These are phyloP conservation scores for Geotrichum macrosporum DNA, from an alignment of 1,139 yeast genomes.

Conservation along the genomic window DNA sequence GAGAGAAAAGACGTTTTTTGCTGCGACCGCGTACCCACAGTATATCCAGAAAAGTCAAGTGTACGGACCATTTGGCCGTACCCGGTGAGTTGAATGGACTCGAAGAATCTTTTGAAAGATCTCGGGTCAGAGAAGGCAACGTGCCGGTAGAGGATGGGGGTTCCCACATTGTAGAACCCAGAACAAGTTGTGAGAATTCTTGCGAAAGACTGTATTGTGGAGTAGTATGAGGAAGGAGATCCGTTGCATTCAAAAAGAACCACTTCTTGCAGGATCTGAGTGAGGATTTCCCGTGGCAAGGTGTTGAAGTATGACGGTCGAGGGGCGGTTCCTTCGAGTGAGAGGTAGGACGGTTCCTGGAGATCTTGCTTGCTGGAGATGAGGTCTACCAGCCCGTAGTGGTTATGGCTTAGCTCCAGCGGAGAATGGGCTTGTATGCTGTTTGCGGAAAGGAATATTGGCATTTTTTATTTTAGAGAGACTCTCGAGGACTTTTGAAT, in stretches of 20 bases:
- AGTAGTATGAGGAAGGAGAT: slow-evolving; percentile 24
- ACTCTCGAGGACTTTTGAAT: too few species aligned
- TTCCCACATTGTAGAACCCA: slow-evolving; percentile 38
- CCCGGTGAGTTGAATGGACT: slow-evolving; percentile 49
- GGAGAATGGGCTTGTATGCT: background rate
- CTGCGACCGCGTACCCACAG: slow-evolving; percentile 90
- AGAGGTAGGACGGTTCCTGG: background rate
- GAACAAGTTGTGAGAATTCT: slow-evolving; percentile 35
- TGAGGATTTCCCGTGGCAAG: slow-evolving; percentile 36
- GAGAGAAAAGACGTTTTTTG: slow-evolving; percentile 88
- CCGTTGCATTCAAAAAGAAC: slow-evolving; percentile 25
- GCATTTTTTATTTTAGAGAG: background rate
- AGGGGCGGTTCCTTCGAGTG: slow-evolving; percentile 2
- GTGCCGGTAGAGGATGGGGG: slow-evolving; percentile 53
- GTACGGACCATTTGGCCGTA: slow-evolving; percentile 68
- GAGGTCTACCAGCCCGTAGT: slow-evolving; percentile 2
- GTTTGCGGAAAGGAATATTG: background rate
- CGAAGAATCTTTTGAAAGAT: slow-evolving; percentile 67
- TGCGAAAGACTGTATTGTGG: slow-evolving; percentile 27
- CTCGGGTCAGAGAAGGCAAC: slow-evolving; percentile 77
- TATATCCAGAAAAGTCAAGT: slow-evolving; percentile 82
- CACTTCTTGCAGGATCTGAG: slow-evolving; percentile 34
- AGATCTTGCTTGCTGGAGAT: background rate
- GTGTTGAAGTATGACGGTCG: slow-evolving; percentile 23
- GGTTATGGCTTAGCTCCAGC: background rate